Evolutionary conservation across 2,329 filamentous ascomycete genomes (phyloP).

Genomic region (Cordyceps tenuipes): DNA sequence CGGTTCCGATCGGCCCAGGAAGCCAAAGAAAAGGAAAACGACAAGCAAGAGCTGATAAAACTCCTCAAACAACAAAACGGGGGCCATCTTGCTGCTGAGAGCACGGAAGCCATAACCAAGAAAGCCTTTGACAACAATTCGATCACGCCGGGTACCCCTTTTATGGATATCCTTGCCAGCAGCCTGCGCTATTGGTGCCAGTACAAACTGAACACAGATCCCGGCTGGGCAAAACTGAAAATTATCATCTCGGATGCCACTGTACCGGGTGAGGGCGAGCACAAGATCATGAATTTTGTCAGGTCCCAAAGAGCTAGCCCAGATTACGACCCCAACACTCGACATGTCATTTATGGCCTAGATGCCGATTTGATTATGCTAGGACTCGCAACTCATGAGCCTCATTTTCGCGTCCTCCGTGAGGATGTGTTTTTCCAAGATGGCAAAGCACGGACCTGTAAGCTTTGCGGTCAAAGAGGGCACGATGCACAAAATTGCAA

Average conservation of each 20-base stretch:
- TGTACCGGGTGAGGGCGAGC: slow-evolving; percentile 94
- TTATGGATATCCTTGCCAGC: slow-evolving; percentile 91
- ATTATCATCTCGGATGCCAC: slow-evolving; percentile 98
- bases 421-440: slow-evolving; percentile 96
- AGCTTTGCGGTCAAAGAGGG: slow-evolving; percentile 83
- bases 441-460: slow-evolving; percentile 71
- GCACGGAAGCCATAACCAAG: slow-evolving; percentile 56
- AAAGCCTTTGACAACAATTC: slow-evolving; percentile 86
- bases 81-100: slow-evolving; percentile 53
- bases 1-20: slow-evolving; percentile 93
- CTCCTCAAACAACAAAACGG: slow-evolving; percentile 72
- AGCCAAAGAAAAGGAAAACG: slow-evolving; percentile 85
- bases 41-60: slow-evolving; percentile 81
- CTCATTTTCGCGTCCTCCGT: slow-evolving; percentile 89
- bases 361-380: slow-evolving; percentile 99
- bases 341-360: slow-evolving; percentile 94
- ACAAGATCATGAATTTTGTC: slow-evolving; percentile 99
- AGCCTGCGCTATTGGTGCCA: slow-evolving; percentile 94
- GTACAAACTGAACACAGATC: slow-evolving; percentile 96
- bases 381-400: slow-evolving; percentile 92
- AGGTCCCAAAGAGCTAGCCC: slow-evolving; percentile 85
- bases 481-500: slow-evolving; percentile 83
- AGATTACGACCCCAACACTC: slow-evolving; percentile 91
- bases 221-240: slow-evolving; percentile 91
- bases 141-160: slow-evolving; percentile 94